These are phyloP conservation scores for Monosporascus sp. DNA, from an alignment of 2,329 filamentous ascomycete genomes.

Conservation along the genomic window DNA sequence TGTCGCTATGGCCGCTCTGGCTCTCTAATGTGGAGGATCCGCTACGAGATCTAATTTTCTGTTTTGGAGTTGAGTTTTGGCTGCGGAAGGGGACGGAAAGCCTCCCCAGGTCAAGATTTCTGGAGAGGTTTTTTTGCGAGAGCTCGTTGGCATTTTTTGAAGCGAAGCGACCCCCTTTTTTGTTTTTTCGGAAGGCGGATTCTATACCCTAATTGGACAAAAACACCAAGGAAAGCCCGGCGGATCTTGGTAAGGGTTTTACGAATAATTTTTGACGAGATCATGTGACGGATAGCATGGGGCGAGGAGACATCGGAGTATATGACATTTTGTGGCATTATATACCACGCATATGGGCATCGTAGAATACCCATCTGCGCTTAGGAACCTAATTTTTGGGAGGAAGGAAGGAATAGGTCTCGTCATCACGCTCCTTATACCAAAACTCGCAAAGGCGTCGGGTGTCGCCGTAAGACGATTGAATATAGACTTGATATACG, in stretches of 20 bases:
- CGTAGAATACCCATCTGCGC: not conserved
- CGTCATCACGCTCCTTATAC: not conserved
- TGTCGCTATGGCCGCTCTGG: constrained; percentile 32
- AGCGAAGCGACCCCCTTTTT: not conserved
- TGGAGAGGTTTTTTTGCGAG: not conserved
- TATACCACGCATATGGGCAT: not conserved
- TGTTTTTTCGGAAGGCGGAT: not conserved
- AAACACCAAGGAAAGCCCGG: not conserved
- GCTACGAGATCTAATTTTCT: not conserved
- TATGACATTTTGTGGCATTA: not conserved
- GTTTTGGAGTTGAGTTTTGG: not conserved
- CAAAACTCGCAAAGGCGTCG: not conserved
- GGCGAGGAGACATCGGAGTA: not conserved
- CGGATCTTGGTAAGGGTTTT: not conserved
- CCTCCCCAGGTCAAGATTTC: not conserved
- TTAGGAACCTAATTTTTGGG: not conserved
- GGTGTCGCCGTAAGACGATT: not conserved
- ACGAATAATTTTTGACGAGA: not conserved
- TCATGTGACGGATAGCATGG: not conserved
- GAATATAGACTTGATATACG: not conserved
- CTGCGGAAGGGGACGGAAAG: too few relatives aligned
- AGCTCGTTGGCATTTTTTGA: not conserved
- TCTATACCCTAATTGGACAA: not conserved
- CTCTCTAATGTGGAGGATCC: constrained; percentile 23
- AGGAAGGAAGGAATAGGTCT: not conserved